Conservation (phyloP, 805 yeast species). For the Ogataea glucozyma region DNA sequence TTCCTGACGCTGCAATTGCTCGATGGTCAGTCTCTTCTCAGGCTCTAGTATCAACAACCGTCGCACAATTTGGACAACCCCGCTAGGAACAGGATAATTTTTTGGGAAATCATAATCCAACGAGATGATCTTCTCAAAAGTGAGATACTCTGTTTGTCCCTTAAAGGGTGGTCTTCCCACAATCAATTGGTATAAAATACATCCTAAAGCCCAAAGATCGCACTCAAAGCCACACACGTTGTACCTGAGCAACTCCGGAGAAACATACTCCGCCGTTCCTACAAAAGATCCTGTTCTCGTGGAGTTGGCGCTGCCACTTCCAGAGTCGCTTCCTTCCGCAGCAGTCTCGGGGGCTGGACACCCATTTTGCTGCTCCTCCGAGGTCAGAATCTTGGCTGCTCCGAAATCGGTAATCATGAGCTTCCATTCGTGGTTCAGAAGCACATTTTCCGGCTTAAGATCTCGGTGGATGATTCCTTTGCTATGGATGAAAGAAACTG, state of each 20-base stretch:
- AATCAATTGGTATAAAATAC: conserved; percentile 80
- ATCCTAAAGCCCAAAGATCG: conserved; percentile 94
- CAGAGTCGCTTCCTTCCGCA: conserved; percentile 15
- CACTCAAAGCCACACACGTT: conserved; percentile 82
- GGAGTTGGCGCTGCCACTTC: conserved; percentile 28
- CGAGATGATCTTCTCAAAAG: conserved; percentile 84
- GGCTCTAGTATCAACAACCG: conserved; percentile 74
- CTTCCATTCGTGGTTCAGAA: conserved; percentile 82
- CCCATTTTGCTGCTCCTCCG: conserved; percentile 34
- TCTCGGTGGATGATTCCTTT: conserved; percentile 93
- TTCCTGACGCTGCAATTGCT: conserved; percentile 59
- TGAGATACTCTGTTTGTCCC: conserved; percentile 79
- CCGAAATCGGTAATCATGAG: conserved; percentile 96
- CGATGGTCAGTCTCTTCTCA: conserved; percentile 56
- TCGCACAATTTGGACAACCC: conserved; percentile 64
- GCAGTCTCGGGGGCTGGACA: conserved; percentile 21
- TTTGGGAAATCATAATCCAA: conserved; percentile 69
- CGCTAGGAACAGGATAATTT: conserved; percentile 58
- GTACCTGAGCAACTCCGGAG: conserved; percentile 81
- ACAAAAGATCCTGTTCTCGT: conserved; percentile 74
- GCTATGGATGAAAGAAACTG: conserved; percentile 83
- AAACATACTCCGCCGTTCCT: conserved; percentile 96
- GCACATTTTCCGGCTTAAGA: conserved; percentile 89
- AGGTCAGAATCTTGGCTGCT: conserved; percentile 80
- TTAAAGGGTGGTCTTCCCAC: conserved; percentile 89